Conservation (phyloP, 345 rosid genomes). For the Eucalyptus globulus region DNA sequence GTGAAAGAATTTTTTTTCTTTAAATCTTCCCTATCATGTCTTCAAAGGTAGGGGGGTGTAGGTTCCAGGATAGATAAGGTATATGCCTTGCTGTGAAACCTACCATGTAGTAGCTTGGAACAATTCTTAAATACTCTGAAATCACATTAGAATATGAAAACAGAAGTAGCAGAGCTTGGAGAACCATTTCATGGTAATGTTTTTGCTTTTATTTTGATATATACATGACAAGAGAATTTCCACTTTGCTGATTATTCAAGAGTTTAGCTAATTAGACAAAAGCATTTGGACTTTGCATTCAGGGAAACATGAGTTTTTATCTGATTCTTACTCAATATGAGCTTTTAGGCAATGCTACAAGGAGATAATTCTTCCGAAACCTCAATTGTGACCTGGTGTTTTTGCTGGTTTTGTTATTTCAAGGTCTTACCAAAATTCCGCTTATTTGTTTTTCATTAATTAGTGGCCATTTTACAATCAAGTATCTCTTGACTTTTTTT, state of each 20-base stretch:
- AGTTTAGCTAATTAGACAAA: neutral
- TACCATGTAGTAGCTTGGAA: neutral
- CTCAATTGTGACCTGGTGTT: neutral
- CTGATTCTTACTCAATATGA: neutral
- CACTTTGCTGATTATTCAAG: neutral
- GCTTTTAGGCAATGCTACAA: neutral
- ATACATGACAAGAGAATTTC: neutral
- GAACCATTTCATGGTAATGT: neutral
- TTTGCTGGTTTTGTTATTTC: neutral
- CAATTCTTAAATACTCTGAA: neutral
- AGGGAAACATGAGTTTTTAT: neutral
- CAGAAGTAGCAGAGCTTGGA: neutral
- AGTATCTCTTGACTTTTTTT: neutral
- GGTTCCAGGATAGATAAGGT: neutral
- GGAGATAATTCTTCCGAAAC: neutral
- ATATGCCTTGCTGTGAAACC: neutral
- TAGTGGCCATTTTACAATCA: neutral
- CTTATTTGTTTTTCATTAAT: neutral
- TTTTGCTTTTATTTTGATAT: neutral
- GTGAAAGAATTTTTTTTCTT: neutral
- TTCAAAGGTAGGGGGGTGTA: neutral
- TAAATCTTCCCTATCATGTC: neutral
- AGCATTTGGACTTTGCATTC: neutral
- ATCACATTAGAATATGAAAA: neutral
- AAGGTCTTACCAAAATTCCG: neutral